Evolutionary conservation across 169 alveolate species (phyloP).

Genomic region (Plasmodium knowlesi): DNA sequence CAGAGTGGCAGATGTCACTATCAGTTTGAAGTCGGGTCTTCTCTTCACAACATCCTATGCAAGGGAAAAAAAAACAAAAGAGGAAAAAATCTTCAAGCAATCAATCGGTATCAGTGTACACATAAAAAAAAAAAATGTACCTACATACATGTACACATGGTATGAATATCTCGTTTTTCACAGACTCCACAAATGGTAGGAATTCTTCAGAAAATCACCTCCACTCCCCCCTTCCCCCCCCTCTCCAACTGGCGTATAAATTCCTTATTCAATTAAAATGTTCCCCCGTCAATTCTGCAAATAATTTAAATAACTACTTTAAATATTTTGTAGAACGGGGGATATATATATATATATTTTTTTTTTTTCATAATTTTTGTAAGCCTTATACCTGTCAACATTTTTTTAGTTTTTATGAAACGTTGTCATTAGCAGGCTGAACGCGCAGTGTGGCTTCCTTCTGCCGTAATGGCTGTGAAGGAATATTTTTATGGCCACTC

Average conservation of each 20-base stretch:
- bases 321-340: neutral
- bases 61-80: neutral
- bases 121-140: neutral
- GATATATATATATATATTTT: neutral
- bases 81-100: no score
- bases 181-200: neutral
- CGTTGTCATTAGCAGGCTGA: conserved; percentile 65
- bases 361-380: conserved; percentile 50
- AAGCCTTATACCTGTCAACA: conserved; percentile 91
- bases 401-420: conserved; percentile 52
- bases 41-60: conserved; percentile 89
- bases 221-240: no score
- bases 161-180: neutral
- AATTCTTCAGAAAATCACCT: neutral
- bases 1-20: conserved; percentile 99
- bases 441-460: neutral
- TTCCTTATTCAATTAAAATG: neutral
- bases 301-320: neutral
- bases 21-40: conserved; percentile 95
- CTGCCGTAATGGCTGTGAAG: neutral
- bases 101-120: neutral
- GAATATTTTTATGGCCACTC: neutral
- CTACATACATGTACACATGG: neutral
- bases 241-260: no score
- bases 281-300: neutral